Evolutionary conservation across 2,329 filamentous ascomycete genomes (phyloP), one percentile per base, ranked within the genome.

Genomic region (Emmonsia crescens): DNA sequence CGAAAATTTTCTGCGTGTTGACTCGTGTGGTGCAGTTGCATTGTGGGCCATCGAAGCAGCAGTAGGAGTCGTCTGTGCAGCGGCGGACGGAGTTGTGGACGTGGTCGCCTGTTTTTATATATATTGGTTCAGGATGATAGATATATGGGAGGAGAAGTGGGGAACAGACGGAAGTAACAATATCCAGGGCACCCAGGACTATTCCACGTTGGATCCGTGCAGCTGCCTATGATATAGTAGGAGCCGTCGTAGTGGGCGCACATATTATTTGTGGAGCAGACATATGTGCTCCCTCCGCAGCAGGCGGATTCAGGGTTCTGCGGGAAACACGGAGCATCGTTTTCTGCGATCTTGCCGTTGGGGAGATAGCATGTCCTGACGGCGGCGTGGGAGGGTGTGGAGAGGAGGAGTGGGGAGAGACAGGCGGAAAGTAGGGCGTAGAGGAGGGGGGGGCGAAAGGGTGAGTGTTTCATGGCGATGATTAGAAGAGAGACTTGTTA

Each of bases 291-390:
- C 21, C 60, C 60, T 21, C 60, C 60, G 31, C 60, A 61, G 38
- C 60, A 61, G 51, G 54, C 51, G 24, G 60, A 61, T 36, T 61
- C 31, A 24, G 60, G 60, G 29, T 61, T 61, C 44, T 61, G 51
- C 8, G 60, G 60, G 44, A 57, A 61, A 21, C 60, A 61, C 8
- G 60, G 60, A 2, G 51, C 36, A 21, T 61, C 60, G 21, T 57
- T 49, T 19, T 42, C 5, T 49, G 46, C 60, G 19, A 57, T 9
- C 9, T 56, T 29, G 38, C 60, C 60, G 29, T 38, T 61, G n/a
- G 60, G 51, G n/a, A 56, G 42, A 24, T 61, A 61, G 27, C 60
- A 61, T n/a, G 21, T 57, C 19, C 16, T 46, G 10, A 6, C 4
- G n/a, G 49, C 27, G 51, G n/a, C 33, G 14, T 21, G 40, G 8